Evolutionary conservation across 805 yeast genomes (phyloP).

Genomic region (Cyberlindnera sargentensis): DNA sequence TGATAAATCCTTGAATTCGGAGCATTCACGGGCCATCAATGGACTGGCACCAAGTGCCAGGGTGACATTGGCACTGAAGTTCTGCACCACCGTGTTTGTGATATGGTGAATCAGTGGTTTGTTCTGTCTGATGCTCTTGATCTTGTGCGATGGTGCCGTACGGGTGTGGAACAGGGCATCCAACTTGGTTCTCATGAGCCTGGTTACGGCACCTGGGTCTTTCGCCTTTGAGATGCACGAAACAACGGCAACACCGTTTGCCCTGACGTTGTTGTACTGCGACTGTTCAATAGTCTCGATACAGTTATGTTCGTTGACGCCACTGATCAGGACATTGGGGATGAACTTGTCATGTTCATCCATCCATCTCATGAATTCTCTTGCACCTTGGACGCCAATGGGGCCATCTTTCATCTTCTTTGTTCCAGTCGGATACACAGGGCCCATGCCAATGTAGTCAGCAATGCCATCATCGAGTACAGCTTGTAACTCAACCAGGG

Average conservation of each 20-base stretch:
- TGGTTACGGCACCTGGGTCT: slow-evolving; percentile 48
- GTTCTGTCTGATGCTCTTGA: slow-evolving; percentile 19
- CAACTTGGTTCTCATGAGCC: slow-evolving; percentile 24
- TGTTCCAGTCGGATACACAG: slow-evolving; percentile 68
- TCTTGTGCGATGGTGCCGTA: slow-evolving; percentile 4
- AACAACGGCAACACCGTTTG: slow-evolving; percentile 85
- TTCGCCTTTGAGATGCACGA: slow-evolving; percentile 70
- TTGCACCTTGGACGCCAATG: slow-evolving; percentile 66
- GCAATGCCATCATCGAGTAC: slow-evolving; percentile 41
- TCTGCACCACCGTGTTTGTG: slow-evolving; percentile 80
- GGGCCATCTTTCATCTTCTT: slow-evolving; percentile 50
- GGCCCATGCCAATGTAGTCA: slow-evolving; percentile 84
- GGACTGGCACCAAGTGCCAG: slow-evolving; percentile 84
- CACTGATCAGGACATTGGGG: slow-evolving; percentile 74
- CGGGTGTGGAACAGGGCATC: slow-evolving; percentile 14
- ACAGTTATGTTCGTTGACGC: slow-evolving; percentile 59
- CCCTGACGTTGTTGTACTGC: slow-evolving; percentile 36
- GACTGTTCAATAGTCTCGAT: slow-evolving; percentile 40
- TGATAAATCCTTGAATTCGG: slow-evolving; percentile 65
- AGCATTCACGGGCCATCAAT: slow-evolving; percentile 70
- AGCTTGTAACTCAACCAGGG: slow-evolving; percentile 44
- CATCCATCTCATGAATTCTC: slow-evolving; percentile 44
- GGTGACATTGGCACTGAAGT: slow-evolving; percentile 81
- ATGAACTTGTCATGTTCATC: slow-evolving; percentile 31
- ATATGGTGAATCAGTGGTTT: slow-evolving; percentile 79